Base-by-base conservation (phyloP, 257 asterid genomes). In the Misopates orontium region DNA sequence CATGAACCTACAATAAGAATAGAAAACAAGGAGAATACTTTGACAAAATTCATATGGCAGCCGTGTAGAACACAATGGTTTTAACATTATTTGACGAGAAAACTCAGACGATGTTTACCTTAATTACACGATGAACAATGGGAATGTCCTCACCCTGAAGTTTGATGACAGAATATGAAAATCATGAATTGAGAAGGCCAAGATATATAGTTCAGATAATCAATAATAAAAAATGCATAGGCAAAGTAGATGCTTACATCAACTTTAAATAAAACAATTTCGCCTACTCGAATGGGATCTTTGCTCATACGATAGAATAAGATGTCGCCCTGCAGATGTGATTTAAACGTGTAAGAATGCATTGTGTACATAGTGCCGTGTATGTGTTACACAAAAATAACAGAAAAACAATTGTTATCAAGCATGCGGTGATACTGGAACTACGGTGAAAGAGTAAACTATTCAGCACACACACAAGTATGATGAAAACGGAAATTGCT, bases 211-310 rank as follows among this genome's bases (percentile, higher is more conserved):
- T 28, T 28, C 36, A 28, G 7, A 28, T 28, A 2, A 28, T 2
- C 36, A 28, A 7, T 28, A n/a, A 28, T 28, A 28, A 28, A 3
- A 28, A 28, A 28, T n/a, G n/a, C n/a, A n/a, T n/a, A n/a, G n/a
- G n/a, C n/a, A n/a, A n/a, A n/a, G 24, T 23, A 59, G 32, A 61
- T 36, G 52, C 84, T 70, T 87, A 92, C 98, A 20, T 90, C 86
- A 52, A 87, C 69, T 72, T 86, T 93, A 62, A 82, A 93, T 24
- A 93, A 97, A 28, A 90, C 97, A 62, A 93, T 93, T 75, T 93
- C 97, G 49, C 98, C 97, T 8, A 82, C 88, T 40, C 98, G 98
- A 77, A 93, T 85, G 71, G 98, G 98, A 47, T 84, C 95, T 24
- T 70, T 65, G 66, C 83, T 73, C 96, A 90, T 87, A 54, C 70